Conservation (phyloP, 768 basidiomycete genomes). For the Sporobolomyces pararoseus region DNA sequence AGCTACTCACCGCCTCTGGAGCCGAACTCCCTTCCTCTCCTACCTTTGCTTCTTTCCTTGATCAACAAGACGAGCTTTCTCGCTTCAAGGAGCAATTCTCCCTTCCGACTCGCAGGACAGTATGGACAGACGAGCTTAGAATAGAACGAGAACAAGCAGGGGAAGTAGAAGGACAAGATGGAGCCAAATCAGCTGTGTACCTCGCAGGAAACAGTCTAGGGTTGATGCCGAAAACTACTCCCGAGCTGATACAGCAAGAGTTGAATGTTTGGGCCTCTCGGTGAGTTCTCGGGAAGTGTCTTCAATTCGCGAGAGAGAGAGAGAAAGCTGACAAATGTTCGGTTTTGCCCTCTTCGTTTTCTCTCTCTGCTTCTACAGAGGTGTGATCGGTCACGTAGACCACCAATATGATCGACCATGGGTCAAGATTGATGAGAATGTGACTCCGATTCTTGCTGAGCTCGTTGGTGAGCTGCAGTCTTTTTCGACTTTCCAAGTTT, state of each 20-base stretch:
- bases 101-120: constrained; percentile 12
- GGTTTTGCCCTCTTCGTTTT: not conserved
- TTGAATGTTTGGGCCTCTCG: constrained; percentile 71
- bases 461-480: constrained; percentile 65
- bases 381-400: constrained; percentile 66
- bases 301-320: too few species aligned
- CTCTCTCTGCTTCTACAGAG: not conserved
- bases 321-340: not conserved
- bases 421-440: constrained; percentile 69
- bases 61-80: constrained; percentile 18
- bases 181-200: constrained; percentile 61
- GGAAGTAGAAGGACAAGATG: not conserved
- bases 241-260: constrained; percentile 72
- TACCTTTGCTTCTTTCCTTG: constrained; percentile 23
- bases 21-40: constrained; percentile 25
- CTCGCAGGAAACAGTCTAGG: constrained; percentile 96
- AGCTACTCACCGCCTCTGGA: constrained; percentile 25
- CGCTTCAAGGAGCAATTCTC: constrained; percentile 17
- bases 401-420: constrained; percentile 83
- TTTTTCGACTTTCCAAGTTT: not conserved
- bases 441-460: constrained; percentile 70
- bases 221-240: constrained; percentile 68
- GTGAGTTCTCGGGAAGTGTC: constrained; percentile 47
- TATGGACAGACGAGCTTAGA: constrained; percentile 2
- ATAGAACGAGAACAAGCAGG: not conserved